Base-by-base conservation (phyloP, 1,139 yeast species). In the Suhomyces anneliseae region DNA sequence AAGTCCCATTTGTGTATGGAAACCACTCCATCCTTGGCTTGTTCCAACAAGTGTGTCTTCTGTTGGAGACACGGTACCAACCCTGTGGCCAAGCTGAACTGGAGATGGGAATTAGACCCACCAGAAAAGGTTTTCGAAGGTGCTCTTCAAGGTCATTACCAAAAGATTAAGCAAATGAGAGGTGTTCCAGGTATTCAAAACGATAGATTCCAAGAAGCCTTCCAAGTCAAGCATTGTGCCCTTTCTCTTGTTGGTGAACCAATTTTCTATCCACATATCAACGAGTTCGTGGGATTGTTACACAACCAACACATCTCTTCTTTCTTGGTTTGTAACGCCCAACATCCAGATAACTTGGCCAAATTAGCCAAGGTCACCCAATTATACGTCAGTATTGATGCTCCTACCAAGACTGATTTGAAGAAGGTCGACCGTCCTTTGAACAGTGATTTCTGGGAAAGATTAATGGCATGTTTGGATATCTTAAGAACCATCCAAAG, bases 1-100 rank as follows among this genome's bases (percentile, higher is more conserved):
- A 81, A 79, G 52, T 87, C 95, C 2, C 97, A 93, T 67, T 73
- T 92, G 52, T 92, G 98, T 69, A 90, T 90, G 97, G 98, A 90
- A 64, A 83, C 97, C 2, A 90, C 98, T 0, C 97, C 98, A 1
- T 86, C 96, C 1, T 72, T 90, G 49, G 93, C 97, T 6, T 90
- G 98, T 65, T 89, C 97, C 8, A 90, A 90, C 63, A 90, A 90
- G 65, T 90, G 98, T 76, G 97, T 90, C 3, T 90, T 90, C 62
- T 90, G 98, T 69, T 90, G 98, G 98, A 79, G 98, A 63, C 97
- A 92, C 62, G 97, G 97, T 42, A 90, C 97, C 4, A 92, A 90
- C 59, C 98, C 98, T 0, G 97, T 92, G 1, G 97, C 97, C 27
- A 90, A 95, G 39, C 86, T 86, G 57, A 75, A 74, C 53, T 90